A percentile compares a stretch with the other conserved stretches of the same genome.
Conservation (phyloP, 2,329 filamentous ascomycete genomes). For the Claviceps digitariae region DNA sequence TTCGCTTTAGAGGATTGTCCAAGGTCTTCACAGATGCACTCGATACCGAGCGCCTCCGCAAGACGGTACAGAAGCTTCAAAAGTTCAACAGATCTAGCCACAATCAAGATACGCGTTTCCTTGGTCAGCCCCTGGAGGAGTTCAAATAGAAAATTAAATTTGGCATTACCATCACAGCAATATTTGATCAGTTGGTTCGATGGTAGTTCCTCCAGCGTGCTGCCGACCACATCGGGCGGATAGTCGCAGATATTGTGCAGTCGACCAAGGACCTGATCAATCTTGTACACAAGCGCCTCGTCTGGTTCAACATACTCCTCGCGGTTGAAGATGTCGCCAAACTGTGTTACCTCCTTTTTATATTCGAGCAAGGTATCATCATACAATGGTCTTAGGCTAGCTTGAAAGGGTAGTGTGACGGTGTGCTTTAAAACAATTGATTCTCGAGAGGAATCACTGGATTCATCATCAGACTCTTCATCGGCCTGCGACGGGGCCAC, state of each 20-base stretch:
- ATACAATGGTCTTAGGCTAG: conserved; percentile 38
- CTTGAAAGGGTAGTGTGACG: conserved; percentile 43
- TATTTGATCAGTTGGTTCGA: conserved; percentile 35
- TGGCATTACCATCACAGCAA: conserved; percentile 41
- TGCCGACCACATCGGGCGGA: conserved; percentile 36
- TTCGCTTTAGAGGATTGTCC: conserved; percentile 10
- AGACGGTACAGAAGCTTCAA: conserved; percentile 39
- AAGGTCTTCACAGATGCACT: conserved; percentile 21
- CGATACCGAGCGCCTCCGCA: conserved; percentile 25
- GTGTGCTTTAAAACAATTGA: conserved; percentile 25
- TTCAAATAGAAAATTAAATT: conserved; percentile 46
- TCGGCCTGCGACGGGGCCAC: conserved; percentile 15
- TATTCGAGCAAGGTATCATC: conserved; percentile 32
- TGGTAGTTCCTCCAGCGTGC: conserved; percentile 24
- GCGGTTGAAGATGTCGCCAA: conserved; percentile 28
- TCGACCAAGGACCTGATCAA: conserved; percentile 37
- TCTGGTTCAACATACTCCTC: conserved; percentile 27
- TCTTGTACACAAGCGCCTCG: conserved; percentile 24
- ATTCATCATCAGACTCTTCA: conserved; percentile 11
- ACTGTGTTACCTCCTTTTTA: conserved; percentile 30
- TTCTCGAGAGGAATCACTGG: conserved; percentile 7
- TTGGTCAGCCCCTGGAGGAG: conserved; percentile 32
- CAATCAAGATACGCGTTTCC: conserved; percentile 36
- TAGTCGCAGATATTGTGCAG: conserved; percentile 44
- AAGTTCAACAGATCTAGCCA: conserved; percentile 36